Percentiles rank a stretch among this genome's conserved stretches.
These are phyloP conservation scores for Cystobasidium sp. DNA, from an alignment of 1,284 basidiomycete genomes.

Conservation along the genomic window DNA sequence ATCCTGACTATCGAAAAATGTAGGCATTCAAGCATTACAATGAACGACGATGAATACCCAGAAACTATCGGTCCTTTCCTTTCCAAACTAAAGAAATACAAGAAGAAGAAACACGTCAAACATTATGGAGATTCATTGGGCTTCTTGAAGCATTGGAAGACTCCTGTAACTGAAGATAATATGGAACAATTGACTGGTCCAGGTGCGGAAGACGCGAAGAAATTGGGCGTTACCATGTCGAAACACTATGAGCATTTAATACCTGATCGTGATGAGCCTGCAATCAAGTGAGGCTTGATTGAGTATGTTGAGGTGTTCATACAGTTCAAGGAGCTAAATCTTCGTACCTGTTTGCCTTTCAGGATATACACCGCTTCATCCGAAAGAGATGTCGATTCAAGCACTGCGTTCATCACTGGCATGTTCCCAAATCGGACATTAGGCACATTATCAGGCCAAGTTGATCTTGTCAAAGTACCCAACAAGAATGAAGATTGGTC, in stretches of 20 bases:
- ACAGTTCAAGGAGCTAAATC: background rate
- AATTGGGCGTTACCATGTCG: constrained; percentile 56
- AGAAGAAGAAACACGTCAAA: constrained; percentile 48
- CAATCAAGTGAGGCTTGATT: constrained; percentile 42
- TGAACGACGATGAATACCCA: constrained; percentile 60
- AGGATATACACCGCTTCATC: constrained; percentile 59
- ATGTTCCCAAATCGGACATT: constrained; percentile 58
- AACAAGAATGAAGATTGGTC: constrained; percentile 59
- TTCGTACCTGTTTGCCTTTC: constrained; percentile 39
- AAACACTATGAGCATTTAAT: constrained; percentile 57
- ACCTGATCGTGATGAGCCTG: constrained; percentile 51
- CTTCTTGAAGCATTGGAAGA: constrained; percentile 58
- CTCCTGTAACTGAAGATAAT: constrained; percentile 67
- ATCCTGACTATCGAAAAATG: background rate
- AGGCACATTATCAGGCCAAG: constrained; percentile 57
- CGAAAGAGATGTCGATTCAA: constrained; percentile 57
- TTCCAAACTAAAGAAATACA: constrained; percentile 54
- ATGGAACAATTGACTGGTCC: constrained; percentile 69
- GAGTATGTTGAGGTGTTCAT: constrained; percentile 50
- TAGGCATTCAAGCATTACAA: constrained; percentile 58
- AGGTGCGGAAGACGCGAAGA: constrained; percentile 57
- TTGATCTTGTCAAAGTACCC: constrained; percentile 59
- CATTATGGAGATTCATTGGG: constrained; percentile 51
- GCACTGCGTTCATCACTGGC: constrained; percentile 58
- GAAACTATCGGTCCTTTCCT: constrained; percentile 59